Conservation (phyloP, 129 eudicot genomes). For the Gnaphalium uliginosum region DNA sequence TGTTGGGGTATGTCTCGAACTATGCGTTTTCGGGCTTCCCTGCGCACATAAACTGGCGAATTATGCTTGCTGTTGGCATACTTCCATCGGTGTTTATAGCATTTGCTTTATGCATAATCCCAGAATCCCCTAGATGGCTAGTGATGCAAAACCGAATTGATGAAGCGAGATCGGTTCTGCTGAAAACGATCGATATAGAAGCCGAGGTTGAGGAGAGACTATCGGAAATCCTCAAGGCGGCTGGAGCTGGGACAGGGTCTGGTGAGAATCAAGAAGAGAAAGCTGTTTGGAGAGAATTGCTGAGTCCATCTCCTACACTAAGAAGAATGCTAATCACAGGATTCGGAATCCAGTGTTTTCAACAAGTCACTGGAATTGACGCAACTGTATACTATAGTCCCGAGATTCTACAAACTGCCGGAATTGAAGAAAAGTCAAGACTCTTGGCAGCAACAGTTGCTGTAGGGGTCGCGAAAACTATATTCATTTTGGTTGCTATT, state of each 20-base stretch:
- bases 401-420: constrained; percentile 59
- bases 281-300: constrained; percentile 74
- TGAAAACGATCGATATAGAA: constrained; percentile 55
- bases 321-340: constrained; percentile 68
- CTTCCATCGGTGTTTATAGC: constrained; percentile 73
- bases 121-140: constrained; percentile 89
- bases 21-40: constrained; percentile 72
- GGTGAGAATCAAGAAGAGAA: constrained; percentile 53
- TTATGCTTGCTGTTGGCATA: constrained; percentile 83
- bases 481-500: constrained; percentile 56
- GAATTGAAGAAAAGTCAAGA: constrained; percentile 51
- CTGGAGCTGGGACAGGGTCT: constrained; percentile 43
- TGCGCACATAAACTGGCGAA: constrained; percentile 66
- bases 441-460: constrained; percentile 71
- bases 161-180: constrained; percentile 57
- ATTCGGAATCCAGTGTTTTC: constrained; percentile 75
- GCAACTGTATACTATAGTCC: constrained; percentile 82
- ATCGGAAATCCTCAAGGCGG: constrained; percentile 65
- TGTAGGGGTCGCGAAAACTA: constrained; percentile 67
- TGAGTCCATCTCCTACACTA: constrained; percentile 60
- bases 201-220: constrained; percentile 68
- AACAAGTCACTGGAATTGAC: constrained; percentile 77
- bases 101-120: constrained; percentile 62
- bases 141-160: constrained; percentile 78
- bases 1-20: constrained; percentile 78